Evolutionary conservation across 2,329 filamentous ascomycete genomes (phyloP), one percentile per base, ranked within the genome.

Genomic region (Xylaria multiplex): DNA sequence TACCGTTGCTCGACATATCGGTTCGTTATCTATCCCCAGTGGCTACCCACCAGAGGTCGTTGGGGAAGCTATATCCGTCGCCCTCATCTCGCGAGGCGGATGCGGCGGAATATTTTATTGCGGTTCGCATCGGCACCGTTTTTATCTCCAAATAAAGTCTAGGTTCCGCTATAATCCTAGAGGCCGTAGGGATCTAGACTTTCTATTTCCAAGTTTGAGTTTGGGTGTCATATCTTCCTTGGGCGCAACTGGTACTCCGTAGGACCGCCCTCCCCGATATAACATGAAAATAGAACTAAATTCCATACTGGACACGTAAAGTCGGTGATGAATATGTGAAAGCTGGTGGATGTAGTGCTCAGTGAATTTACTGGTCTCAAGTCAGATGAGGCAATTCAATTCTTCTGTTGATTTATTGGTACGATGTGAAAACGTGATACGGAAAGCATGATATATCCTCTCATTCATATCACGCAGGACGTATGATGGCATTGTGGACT

Each of bases 231-330:
- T 4, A 52, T 16, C 16, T 13, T 16, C 16, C 16, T 30, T 24
- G 35, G 48, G 35, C 19, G 53, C 13, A 16, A 43, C 48, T 9
- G 53, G 6, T 27, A 32, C n/a, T 8, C n/a, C 19, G 24, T 3
- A 7, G 4, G 14, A 11, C 11, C 3, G 2, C 30, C 11, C 14
- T 22, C 57, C 11, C 16, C 22, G 11, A 40, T 5, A 27, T 27
- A 60, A 16, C 9, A 11, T 19, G 58, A 60, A 60, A 45, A 22
- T 49, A 35, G 40, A 60, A 53, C 40, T 54, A 27, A 27, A 27
- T 27, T 27, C 5, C 27, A 27, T 27, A 27, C 2, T 3, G 27
- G 27, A 16, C n/a, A 6, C n/a, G 14, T 8, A 32, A 9, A 16
- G 19, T 2, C 14, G 14, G 11, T 13, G 37, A 13, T 40, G 37